These are phyloP conservation scores for Catunica adiposa DNA, from an alignment of 2,329 filamentous ascomycete genomes.

Conservation along the genomic window DNA sequence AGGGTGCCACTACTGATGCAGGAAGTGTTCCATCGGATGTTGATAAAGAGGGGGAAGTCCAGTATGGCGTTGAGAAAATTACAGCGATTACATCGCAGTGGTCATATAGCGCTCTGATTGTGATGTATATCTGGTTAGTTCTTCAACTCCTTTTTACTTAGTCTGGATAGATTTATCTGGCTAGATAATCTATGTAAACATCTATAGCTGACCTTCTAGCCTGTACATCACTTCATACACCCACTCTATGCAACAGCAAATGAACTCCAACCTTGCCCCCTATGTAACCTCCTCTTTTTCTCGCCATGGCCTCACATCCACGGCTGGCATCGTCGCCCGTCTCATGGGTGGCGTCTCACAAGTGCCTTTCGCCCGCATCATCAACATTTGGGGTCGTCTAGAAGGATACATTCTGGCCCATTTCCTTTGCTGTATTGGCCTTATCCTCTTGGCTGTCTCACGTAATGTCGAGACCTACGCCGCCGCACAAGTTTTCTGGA, in stretches of 20 bases:
- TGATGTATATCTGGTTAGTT: constrained; percentile 29
- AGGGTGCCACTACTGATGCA: background rate
- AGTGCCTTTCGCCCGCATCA: constrained; percentile 48
- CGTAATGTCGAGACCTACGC: constrained; percentile 43
- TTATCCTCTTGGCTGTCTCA: constrained; percentile 51
- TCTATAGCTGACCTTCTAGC: background rate
- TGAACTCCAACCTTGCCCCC: constrained; percentile 26
- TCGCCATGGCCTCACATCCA: constrained; percentile 36
- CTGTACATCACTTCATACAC: constrained; percentile 9
- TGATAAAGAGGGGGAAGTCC: constrained; percentile 21
- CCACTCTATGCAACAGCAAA: constrained; percentile 22
- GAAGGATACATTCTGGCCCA: constrained; percentile 43
- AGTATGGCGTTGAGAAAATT: constrained; percentile 32
- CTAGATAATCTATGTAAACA: background rate
- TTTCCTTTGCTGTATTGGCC: constrained; percentile 30
- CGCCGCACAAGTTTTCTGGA: constrained; percentile 50
- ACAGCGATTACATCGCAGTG: constrained; percentile 32
- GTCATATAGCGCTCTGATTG: constrained; percentile 25
- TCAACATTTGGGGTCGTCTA: constrained; percentile 51
- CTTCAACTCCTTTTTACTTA: constrained; percentile 3
- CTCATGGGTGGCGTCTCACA: constrained; percentile 45
- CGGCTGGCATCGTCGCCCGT: constrained; percentile 36
- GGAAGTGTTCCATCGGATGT: background rate
- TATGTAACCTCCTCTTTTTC: constrained; percentile 35
- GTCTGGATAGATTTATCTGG: background rate